These are phyloP conservation scores for Curvularia sp. DNA, from an alignment of 2,329 filamentous ascomycete species.

Conservation along the genomic window DNA sequence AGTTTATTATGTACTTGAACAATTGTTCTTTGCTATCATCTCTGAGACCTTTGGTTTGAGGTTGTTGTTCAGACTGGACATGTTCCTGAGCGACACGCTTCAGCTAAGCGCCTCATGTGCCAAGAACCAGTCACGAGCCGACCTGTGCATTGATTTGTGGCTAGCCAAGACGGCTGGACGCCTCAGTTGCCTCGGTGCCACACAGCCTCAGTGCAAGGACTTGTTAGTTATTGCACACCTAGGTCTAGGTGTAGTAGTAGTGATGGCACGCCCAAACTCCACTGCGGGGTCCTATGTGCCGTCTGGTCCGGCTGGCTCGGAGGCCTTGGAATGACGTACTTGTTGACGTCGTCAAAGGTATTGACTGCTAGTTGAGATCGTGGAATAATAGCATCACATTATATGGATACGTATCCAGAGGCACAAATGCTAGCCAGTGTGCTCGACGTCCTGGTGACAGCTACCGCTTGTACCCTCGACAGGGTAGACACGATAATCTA, in stretches of 20 bases:
- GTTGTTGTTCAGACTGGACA: not conserved
- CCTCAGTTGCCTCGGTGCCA: not conserved
- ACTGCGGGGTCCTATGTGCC: conserved; percentile 8
- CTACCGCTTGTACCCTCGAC: not conserved
- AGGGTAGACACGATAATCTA: not conserved
- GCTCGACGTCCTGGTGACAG: not conserved
- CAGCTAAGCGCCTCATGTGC: conserved; percentile 3
- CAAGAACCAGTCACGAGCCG: conserved; percentile 1
- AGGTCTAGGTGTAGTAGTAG: no score
- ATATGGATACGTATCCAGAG: not conserved
- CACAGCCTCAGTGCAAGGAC: conserved; percentile 8
- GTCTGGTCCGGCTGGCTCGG: conserved; percentile 8
- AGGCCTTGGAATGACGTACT: conserved; percentile 6
- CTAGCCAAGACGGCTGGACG: conserved; percentile 10
- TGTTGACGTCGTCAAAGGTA: not conserved
- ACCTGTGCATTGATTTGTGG: not conserved
- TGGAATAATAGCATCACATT: not conserved
- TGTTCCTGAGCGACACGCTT: not conserved
- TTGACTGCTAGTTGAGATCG: not conserved
- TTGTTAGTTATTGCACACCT: not conserved
- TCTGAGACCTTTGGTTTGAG: not conserved
- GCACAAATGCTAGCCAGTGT: not conserved
- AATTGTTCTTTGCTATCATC: not conserved
- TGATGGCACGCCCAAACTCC: conserved; percentile 1
- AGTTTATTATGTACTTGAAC: not conserved